Evolutionary conservation across 805 yeast species (phyloP), one percentile per base, ranked within the genome.

Genomic region (Candida tibetensis): DNA sequence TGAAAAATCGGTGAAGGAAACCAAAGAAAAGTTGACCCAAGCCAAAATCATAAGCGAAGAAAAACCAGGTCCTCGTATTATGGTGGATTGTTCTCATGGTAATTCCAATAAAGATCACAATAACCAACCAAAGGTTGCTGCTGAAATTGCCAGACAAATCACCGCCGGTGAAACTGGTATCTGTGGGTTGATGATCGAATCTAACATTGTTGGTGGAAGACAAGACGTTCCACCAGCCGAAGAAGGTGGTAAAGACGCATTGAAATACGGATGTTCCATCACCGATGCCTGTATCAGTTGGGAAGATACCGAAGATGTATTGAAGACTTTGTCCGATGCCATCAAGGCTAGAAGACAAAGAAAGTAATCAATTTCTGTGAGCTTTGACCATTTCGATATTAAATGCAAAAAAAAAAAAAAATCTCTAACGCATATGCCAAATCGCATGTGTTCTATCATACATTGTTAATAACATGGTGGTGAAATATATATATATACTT

Each of bases 41-140:
- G 71, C 79, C 18, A 73, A 72, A 51, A 67, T 64, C 46, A 67
- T 76, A 17, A 68, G 66, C 52, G 64, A 69, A 25, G 57, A 57
- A 36, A 74, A 76, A 35, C 77, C 83, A 41, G 60, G 60, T 14
- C 64, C 70, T 34, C 76, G 91, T 56, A 82, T 90, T 54, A 93
- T 91, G 98, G 80, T 91, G 47, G 99, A 91, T 66, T 93, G 97
- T 64, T 89, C 97, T 28, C 99, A 91, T 60, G 99, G 97, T 47
- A 91, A 91, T 73, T 87, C 96, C 26, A 80, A 74, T 58, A 91
- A 91, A 62, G 83, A 91, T 65, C 90, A 81, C 78, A 77, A 77
- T 59, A 91, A 91, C 66, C 99, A 91, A 71, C 97, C 98, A 32
- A 78, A 74, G 57, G 99, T 91, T 10, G 88, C 90, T 17, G 74